phyloP scores from a whole-genome alignment of 73 alveolate species.

The Paramecium pentaurelia region DNA sequence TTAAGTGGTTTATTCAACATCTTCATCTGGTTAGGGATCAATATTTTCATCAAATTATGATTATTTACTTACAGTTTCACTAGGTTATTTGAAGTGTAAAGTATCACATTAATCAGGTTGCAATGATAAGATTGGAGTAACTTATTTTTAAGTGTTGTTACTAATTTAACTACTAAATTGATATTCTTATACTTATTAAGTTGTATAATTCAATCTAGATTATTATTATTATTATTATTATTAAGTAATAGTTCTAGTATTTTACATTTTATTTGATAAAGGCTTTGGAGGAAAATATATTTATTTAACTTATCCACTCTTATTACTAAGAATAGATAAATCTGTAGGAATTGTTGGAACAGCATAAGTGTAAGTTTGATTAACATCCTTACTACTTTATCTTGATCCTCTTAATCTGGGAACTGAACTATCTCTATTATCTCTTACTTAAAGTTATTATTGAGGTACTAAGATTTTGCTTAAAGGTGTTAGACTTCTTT shows the following conservation, averaged over 20 bases:
- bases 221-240: neutral
- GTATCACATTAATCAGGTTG: neutral
- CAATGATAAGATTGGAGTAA: neutral
- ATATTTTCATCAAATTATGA: neutral
- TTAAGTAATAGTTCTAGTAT: neutral
- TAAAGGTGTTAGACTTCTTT: neutral
- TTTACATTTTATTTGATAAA: neutral
- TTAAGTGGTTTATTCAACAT: neutral
- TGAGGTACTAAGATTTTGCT: neutral
- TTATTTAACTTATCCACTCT: neutral
- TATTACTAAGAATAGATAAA: neutral
- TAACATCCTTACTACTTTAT: neutral
- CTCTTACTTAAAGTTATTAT: neutral
- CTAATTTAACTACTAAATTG: neutral
- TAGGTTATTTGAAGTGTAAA: neutral
- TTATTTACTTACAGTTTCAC: neutral
- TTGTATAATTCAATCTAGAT: neutral
- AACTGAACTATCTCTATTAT: neutral
- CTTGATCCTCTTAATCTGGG: conserved; percentile 17
- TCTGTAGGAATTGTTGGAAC: neutral
- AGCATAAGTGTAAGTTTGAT: neutral
- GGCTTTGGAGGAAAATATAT: neutral
- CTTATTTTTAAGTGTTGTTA: neutral
- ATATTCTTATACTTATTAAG: neutral
- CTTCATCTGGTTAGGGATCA: neutral